Base-by-base conservation (phyloP, 2,329 filamentous ascomycete species). In the Macrophomina phaseolina region DNA sequence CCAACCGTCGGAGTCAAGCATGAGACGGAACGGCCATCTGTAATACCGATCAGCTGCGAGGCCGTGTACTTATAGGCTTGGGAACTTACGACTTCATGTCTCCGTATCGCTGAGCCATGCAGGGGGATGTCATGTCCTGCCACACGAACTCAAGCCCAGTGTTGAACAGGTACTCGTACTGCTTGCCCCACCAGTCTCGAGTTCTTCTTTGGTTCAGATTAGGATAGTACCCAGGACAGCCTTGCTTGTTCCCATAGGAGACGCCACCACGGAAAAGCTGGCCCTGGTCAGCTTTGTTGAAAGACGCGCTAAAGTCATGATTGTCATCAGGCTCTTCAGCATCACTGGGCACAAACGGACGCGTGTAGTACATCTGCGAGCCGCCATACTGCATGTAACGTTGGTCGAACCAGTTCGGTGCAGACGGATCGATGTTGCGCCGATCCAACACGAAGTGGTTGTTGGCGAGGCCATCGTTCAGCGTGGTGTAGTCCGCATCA, bases 51-150 rank as follows among this genome's bases (percentile, higher is more conserved):
- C 42, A 45, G 42, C 42, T 9, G 7, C 5, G 4, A 45, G 16
- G 5, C 8, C 38, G 14, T 9, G 14, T 2, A 8, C 1, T 40
- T 14, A 45, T 14, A 45, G 1, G 12, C 7, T 5, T 14, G 42
- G 12, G 16, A 12, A 45, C 42, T 12, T n/a, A 77, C 73, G 74
- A 74, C 45, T 77, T 75, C 77, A 79, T 79, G 65, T 80, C 78
- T 23, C 74, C 78, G 18, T 79, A 80, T 16, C 72, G 51, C 23
- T 75, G 70, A 0, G 72, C 75, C 16, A 77, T 77, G 11, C 73
- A 74, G 5, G 78, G 78, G 9, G 72, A 70, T 6, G 67, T 79
- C 77, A 80, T 80, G 30, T 80, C 78, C 55, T 80, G 78, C 78
- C 78, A 80, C 14, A 80, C 73, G 53, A 80, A 80, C 49, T 80